phyloP scores from a whole-genome alignment of 1,139 yeast species.

The Candida pseudocylindracea region DNA sequence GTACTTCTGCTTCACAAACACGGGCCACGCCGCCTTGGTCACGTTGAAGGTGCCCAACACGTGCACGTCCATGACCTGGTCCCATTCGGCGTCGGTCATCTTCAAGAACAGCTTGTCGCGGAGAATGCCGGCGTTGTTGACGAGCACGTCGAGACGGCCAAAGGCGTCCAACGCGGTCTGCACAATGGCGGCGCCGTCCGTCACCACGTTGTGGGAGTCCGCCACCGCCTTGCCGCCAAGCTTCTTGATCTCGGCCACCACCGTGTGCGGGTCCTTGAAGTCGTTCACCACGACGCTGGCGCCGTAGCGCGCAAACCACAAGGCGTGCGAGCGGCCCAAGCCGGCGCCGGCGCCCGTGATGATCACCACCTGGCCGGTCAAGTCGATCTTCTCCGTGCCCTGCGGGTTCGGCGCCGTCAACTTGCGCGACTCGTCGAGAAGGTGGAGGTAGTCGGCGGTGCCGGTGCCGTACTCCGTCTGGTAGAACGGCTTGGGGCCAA shows the following conservation, averaged over 20 bases:
- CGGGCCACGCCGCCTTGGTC: slow-evolving; percentile 86
- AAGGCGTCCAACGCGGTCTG: slow-evolving; percentile 56
- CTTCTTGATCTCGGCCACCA: slow-evolving; percentile 55
- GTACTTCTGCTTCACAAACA: slow-evolving; percentile 33
- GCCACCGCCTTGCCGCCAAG: slow-evolving; percentile 75
- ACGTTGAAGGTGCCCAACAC: slow-evolving; percentile 63
- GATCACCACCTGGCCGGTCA: slow-evolving; percentile 71
- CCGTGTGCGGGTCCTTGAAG: slow-evolving; percentile 50
- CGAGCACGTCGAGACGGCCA: slow-evolving; percentile 70
- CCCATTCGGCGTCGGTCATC: slow-evolving; percentile 75
- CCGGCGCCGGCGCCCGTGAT: slow-evolving; percentile 96
- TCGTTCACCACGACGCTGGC: slow-evolving; percentile 94
- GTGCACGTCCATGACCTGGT: slow-evolving; percentile 62
- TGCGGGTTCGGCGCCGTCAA: slow-evolving; percentile 33
- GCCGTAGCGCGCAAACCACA: slow-evolving; percentile 70
- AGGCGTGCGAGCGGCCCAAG: slow-evolving; percentile 79
- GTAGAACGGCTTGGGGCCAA: slow-evolving; percentile 29
- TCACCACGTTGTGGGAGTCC: slow-evolving; percentile 50
- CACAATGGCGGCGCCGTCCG: slow-evolving; percentile 54
- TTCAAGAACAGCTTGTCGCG: slow-evolving; percentile 79
- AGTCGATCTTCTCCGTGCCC: slow-evolving; percentile 25
- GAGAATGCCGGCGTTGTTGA: slow-evolving; percentile 89
- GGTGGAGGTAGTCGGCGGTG: slow-evolving; percentile 35
- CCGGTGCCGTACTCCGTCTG: slow-evolving; percentile 44
- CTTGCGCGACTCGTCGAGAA: slow-evolving; percentile 26